Conservation (phyloP, 2,329 filamentous ascomycete species). For the Zasmidium cellare region DNA sequence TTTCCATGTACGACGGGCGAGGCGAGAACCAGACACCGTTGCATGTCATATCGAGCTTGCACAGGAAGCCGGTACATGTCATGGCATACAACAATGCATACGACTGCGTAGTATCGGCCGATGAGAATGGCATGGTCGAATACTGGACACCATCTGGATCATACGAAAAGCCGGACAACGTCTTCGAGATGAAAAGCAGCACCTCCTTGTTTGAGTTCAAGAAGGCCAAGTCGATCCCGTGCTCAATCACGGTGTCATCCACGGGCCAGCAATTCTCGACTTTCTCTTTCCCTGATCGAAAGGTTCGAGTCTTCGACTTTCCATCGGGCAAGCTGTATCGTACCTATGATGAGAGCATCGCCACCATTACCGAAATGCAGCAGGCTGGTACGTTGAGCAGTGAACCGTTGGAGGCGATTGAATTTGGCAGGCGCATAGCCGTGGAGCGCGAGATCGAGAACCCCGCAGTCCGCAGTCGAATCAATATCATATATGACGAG, state of each 20-base stretch:
- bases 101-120: constrained; percentile 87
- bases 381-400: constrained; percentile 77
- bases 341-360: constrained; percentile 91
- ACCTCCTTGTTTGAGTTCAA: constrained; percentile 97
- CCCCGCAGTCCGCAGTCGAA: constrained; percentile 63
- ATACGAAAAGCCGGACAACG: constrained; percentile 87
- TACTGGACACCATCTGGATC: constrained; percentile 83
- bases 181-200: constrained; percentile 90
- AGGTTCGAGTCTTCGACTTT: constrained; percentile 93
- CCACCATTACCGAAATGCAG: constrained; percentile 90
- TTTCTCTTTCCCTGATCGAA: constrained; percentile 89
- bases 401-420: constrained; percentile 81
- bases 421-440: constrained; percentile 85
- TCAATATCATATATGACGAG: constrained; percentile 93
- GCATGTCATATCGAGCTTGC: constrained; percentile 76
- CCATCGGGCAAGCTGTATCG: constrained; percentile 81
- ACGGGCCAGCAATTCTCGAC: constrained; percentile 83
- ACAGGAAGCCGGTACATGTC: constrained; percentile 75
- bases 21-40: constrained; percentile 76
- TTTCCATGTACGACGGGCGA: constrained; percentile 85
- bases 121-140: constrained; percentile 90
- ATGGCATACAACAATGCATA: constrained; percentile 88
- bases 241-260: constrained; percentile 80
- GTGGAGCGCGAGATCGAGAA: constrained; percentile 84
- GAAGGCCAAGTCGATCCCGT: constrained; percentile 82